phyloP scores from a whole-genome alignment of 768 basidiomycete species.

The Zangia roseola region DNA sequence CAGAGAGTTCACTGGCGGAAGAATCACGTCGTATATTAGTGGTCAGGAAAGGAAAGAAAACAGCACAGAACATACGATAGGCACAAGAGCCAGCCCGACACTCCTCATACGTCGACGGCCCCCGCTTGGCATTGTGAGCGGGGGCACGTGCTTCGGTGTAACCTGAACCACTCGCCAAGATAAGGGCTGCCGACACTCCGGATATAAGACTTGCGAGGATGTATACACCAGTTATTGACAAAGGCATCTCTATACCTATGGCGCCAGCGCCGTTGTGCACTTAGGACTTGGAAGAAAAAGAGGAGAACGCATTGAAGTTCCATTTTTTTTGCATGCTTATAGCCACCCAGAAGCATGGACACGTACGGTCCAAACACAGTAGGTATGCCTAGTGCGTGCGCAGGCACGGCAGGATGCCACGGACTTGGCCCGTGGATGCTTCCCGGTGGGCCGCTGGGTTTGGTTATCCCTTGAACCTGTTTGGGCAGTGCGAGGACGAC shows the following conservation, averaged over 20 bases:
- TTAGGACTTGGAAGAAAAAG: constrained; percentile 7
- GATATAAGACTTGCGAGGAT: constrained; percentile 22
- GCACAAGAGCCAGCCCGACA: constrained; percentile 64
- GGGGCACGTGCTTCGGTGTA: constrained; percentile 49
- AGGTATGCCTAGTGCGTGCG: constrained; percentile 17
- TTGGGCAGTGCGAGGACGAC: not conserved
- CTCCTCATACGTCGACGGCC: constrained; percentile 62
- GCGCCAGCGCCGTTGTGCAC: constrained; percentile 13
- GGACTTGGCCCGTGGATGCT: not conserved
- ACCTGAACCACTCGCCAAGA: constrained; percentile 10
- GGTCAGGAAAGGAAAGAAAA: not conserved
- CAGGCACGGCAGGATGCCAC: constrained; percentile 23
- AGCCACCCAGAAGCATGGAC: constrained; percentile 21
- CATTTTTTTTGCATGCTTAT: constrained; percentile 17
- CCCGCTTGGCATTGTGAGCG: constrained; percentile 49
- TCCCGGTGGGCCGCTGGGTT: constrained; percentile 5
- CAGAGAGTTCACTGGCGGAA: constrained; percentile 50
- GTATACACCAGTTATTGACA: constrained; percentile 6
- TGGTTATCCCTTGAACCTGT: constrained; percentile 1
- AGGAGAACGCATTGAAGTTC: constrained; percentile 4
- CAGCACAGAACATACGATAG: constrained; percentile 41
- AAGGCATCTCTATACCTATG: constrained; percentile 20
- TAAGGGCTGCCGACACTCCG: constrained; percentile 18
- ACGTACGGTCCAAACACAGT: constrained; percentile 21
- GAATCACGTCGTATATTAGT: not conserved